Base-by-base conservation (phyloP, 768 basidiomycete genomes). In the Podaxis sp. region DNA sequence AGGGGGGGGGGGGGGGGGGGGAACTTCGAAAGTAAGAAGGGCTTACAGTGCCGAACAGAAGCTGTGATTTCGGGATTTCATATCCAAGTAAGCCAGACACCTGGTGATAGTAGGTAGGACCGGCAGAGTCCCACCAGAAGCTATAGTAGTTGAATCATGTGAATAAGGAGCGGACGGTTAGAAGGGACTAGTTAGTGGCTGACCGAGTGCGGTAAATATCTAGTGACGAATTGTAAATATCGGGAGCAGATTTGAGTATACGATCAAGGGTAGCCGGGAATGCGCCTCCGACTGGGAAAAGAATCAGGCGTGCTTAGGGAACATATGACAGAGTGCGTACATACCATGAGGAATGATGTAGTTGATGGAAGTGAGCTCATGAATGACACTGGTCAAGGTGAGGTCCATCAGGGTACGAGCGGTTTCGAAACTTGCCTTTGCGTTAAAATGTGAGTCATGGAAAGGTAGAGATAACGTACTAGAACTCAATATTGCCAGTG, bases 101-200 rank as follows among this genome's bases (percentile, higher is more conserved):
- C 58, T 76, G 73, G 52, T 76, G 73, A 61, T 65, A 70, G 65
- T 71, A 76, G 11, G 74, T 76, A 5, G 74, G 73, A 35, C 74
- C 73, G 25, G 73, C 73, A 40, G 73, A 73, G 61, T 74, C 73
- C 73, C 73, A 76, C 73, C 73, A 76, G 67, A 76, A 74, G 55
- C 69, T 69, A 50, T 7, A 47, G 23, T 16, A 21, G 4, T 27
- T 51, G 4, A 32, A 25, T 10, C 6, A n/a, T 16, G 27, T n/a
- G 6, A 51, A 25, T 25, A 5, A 32, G 6, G 7, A 27, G 6
- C 13, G 7, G 32, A 32, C 7, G 32, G 7, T 32, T 32, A 9
- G 32, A 9, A 7, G 32, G 25, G 11, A 32, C 23, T 16, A 28
- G 11, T 51, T 16, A 28, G 11, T 51, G 6, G 28, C 65, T 25